A percentile compares a stretch with the other conserved stretches of the same genome.
These are phyloP conservation scores for Daucus carota DNA, from an alignment of 129 eudicot genomes.

Conservation along the genomic window DNA sequence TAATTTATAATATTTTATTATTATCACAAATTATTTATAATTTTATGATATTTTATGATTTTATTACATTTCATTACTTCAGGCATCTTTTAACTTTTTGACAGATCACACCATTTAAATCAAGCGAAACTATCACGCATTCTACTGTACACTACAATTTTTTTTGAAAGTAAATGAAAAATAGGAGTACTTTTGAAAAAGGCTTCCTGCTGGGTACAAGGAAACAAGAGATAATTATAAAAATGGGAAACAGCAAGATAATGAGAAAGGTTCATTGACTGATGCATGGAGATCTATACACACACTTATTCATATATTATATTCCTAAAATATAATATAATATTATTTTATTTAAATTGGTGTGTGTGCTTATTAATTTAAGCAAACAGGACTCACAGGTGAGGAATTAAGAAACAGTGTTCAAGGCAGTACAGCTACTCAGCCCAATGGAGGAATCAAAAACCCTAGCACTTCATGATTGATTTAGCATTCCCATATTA, in stretches of 20 bases:
- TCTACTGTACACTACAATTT: no score
- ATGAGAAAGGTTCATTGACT: neutral
- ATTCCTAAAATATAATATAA: neutral
- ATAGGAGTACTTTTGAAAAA: neutral
- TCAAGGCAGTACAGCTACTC: conserved; percentile 8
- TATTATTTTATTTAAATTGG: no score
- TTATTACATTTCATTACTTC: no score
- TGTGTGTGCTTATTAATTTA: neutral
- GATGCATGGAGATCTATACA: conserved; percentile 1
- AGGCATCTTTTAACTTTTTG: no score
- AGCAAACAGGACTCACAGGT: conserved; percentile 2
- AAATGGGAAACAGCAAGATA: neutral
- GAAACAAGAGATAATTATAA: neutral
- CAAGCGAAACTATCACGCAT: no score
- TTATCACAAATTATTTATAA: no score
- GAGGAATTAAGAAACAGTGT: conserved; percentile 5
- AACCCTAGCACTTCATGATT: conserved; percentile 23
- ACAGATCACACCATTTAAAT: no score
- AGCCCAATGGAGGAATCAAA: conserved; percentile 9
- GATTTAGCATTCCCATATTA: conserved; percentile 30
- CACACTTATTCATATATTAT: neutral
- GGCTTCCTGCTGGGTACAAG: conserved; percentile 2
- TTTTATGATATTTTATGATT: no score
- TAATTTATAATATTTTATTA: no score
- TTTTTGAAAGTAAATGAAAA: neutral